phyloP scores from a whole-genome alignment of 2,329 filamentous ascomycete genomes.

The Cladosporium sp. region DNA sequence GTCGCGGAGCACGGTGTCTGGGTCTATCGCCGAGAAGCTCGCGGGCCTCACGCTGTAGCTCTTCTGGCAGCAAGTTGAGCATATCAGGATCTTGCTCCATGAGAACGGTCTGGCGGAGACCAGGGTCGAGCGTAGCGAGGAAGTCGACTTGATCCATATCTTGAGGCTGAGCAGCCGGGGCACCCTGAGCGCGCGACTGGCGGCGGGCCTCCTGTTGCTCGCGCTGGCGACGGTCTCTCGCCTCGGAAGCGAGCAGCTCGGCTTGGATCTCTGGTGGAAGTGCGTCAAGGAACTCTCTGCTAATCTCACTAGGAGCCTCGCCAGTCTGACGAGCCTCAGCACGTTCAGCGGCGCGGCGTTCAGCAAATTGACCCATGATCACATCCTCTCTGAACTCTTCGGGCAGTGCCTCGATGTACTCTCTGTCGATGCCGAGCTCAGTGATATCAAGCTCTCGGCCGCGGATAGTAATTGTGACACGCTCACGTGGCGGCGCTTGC shows the following conservation, averaged over 20 bases:
- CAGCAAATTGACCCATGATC: conserved; percentile 83
- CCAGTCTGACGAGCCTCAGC: conserved; percentile 66
- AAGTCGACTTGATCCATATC: conserved; percentile 96
- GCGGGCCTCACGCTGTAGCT: conserved; percentile 83
- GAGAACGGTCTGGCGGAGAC: conserved; percentile 80
- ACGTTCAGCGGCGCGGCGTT: conserved; percentile 56
- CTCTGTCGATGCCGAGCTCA: conserved; percentile 86
- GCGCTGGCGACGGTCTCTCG: conserved; percentile 80
- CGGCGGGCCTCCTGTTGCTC: conserved; percentile 80
- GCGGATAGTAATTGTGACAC: conserved; percentile 79
- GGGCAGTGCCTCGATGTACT: conserved; percentile 94
- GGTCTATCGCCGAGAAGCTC: conserved; percentile 59
- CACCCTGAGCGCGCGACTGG: conserved; percentile 51
- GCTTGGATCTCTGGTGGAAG: conserved; percentile 85
- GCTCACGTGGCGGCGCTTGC: conserved; percentile 44
- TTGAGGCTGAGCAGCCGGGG: conserved; percentile 56
- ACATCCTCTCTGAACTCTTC: conserved; percentile 97
- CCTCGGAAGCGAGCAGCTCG: conserved; percentile 89
- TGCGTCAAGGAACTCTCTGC: conserved; percentile 90
- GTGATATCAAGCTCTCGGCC: conserved; percentile 92
- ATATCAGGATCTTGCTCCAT: conserved; percentile 82
- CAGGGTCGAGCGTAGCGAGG: conserved; percentile 82
- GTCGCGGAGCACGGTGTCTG: conserved; percentile 19
- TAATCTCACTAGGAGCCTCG: conserved; percentile 79
- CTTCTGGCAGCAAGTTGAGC: conserved; percentile 77